Conservation (phyloP, 495 filamentous ascomycete species). For the Alectoria sarmentosa region DNA sequence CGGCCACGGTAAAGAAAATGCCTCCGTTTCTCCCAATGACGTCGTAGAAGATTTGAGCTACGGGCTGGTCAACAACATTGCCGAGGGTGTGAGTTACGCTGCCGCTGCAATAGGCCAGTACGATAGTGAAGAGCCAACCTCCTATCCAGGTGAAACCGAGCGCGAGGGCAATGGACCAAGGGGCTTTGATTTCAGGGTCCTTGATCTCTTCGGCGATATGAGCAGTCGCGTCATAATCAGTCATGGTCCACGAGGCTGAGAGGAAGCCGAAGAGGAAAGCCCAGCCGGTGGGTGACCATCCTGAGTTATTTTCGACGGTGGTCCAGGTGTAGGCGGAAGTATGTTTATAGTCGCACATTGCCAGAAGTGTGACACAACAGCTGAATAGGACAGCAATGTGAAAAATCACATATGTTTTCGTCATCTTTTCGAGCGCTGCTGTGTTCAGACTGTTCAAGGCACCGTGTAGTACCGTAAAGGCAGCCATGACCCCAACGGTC, state of each 20-base stretch:
- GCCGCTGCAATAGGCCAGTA: conserved; percentile 56
- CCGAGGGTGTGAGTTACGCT: conserved; percentile 39
- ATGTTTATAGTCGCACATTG: conserved; percentile 52
- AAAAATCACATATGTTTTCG: conserved; percentile 58
- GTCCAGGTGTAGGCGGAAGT: conserved; percentile 57
- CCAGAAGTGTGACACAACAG: conserved; percentile 53
- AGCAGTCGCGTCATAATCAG: conserved; percentile 49
- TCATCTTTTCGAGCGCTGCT: conserved; percentile 55
- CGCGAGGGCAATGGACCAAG: conserved; percentile 53
- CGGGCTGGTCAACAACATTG: conserved; percentile 48
- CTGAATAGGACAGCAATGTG: conserved; percentile 52
- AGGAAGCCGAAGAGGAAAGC: conserved; percentile 66
- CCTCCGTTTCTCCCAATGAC: conserved; percentile 50
- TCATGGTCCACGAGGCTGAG: conserved; percentile 63
- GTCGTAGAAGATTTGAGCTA: conserved; percentile 59
- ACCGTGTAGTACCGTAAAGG: conserved; percentile 47
- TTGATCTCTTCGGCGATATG: conserved; percentile 59
- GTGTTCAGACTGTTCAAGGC: conserved; percentile 55
- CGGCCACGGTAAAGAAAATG: conserved; percentile 53
- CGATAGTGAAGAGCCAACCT: conserved; percentile 57
- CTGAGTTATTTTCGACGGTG: conserved; percentile 48
- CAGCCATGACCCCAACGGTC: conserved; percentile 56
- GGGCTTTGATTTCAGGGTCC: conserved; percentile 50
- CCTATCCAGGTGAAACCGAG: conserved; percentile 54
- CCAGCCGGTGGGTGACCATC: conserved; percentile 58